These are phyloP conservation scores for Dictyostelium firmibasis DNA, from an alignment of 78 protist species.

Conservation along the genomic window DNA sequence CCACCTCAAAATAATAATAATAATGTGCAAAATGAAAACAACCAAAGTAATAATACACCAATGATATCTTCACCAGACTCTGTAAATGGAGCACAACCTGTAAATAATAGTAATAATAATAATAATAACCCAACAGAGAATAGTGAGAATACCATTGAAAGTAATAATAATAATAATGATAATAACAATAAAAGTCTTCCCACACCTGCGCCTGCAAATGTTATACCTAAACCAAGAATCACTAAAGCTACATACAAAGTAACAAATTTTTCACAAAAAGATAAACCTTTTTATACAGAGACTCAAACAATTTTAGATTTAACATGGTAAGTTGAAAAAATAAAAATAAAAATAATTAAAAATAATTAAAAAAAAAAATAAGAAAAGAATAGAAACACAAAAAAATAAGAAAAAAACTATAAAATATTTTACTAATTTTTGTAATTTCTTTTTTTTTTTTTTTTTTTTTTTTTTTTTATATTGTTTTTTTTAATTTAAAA, in stretches of 20 bases:
- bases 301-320: background rate
- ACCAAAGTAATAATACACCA: background rate
- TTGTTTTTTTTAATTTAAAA: background rate
- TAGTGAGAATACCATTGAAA: background rate
- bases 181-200: too few species aligned
- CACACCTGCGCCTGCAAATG: background rate
- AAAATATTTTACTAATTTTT: background rate
- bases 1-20: background rate
- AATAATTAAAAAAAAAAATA: too few species aligned
- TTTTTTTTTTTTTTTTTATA: background rate
- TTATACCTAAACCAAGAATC: background rate
- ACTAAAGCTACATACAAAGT: slow-evolving; percentile 17
- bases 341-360: too few species aligned
- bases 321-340: slow-evolving; percentile 30
- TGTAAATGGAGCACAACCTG: background rate
- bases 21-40: background rate
- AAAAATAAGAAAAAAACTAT: too few species aligned
- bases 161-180: background rate
- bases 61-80: slow-evolving; percentile 1
- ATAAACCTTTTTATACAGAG: slow-evolving; percentile 26
- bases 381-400: too few species aligned
- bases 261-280: slow-evolving; percentile 6
- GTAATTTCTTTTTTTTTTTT: background rate
- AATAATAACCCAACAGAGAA: background rate
- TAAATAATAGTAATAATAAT: background rate